phyloP scores from a whole-genome alignment of 352 stramenopile species.

The Globisporangium heterothallicum region DNA sequence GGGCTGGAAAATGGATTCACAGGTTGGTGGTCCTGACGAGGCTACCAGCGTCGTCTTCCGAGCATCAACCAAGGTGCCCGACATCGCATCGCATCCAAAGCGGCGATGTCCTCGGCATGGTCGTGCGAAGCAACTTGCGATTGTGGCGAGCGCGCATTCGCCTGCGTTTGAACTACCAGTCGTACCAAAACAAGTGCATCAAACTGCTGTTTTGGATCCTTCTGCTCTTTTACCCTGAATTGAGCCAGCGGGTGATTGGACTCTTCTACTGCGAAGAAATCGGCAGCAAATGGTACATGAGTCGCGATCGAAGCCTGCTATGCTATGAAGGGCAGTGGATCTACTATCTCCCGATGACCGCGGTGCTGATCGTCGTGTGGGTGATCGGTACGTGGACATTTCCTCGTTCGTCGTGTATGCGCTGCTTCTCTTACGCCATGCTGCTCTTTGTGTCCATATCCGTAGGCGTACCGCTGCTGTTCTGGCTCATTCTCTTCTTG shows the following conservation, averaged over 20 bases:
- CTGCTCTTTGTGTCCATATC: not conserved
- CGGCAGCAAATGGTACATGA: conserved; percentile 54
- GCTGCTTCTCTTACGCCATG: not conserved
- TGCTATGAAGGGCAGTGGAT: conserved; percentile 59
- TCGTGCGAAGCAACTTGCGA: conserved; percentile 64
- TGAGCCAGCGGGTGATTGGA: conserved; percentile 61
- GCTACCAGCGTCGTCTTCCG: conserved; percentile 39
- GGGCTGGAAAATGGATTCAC: conserved; percentile 17
- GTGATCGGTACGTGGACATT: conserved; percentile 36
- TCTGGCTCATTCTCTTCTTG: conserved; percentile 57
- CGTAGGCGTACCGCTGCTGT: conserved; percentile 60
- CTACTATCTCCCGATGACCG: conserved; percentile 47
- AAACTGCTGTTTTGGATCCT: conserved; percentile 75
- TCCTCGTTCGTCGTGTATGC: not conserved
- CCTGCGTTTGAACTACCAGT: conserved; percentile 66
- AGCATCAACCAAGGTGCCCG: conserved; percentile 38
- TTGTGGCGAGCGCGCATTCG: conserved; percentile 62
- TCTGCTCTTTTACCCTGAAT: conserved; percentile 63
- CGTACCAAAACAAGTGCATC: conserved; percentile 74
- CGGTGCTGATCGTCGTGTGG: conserved; percentile 44
- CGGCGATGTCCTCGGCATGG: conserved; percentile 43
- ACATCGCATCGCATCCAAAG: conserved; percentile 46
- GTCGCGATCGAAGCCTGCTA: conserved; percentile 43
- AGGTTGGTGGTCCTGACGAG: conserved; percentile 22
- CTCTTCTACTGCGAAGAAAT: conserved; percentile 80